phyloP scores from a whole-genome alignment of 305 asterid genomes.

The Fraxinus baroniana region DNA sequence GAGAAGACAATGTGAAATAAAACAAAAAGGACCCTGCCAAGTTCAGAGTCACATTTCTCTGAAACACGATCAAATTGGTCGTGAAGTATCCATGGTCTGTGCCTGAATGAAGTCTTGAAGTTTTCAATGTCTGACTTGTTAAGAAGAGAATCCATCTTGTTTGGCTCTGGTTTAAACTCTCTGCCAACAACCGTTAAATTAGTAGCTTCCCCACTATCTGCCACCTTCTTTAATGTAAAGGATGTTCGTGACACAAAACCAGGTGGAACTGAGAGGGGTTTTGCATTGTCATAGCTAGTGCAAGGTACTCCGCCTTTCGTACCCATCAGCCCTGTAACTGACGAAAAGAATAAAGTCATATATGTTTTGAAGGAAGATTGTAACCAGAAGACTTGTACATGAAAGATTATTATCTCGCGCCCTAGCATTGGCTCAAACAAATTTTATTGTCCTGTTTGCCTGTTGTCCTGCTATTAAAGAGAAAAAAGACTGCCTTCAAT shows the following conservation, averaged over 20 bases:
- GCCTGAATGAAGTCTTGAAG: constrained; percentile 37
- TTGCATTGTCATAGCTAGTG: constrained; percentile 20
- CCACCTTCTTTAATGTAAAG: constrained; percentile 46
- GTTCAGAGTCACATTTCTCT: constrained; percentile 35
- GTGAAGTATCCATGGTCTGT: constrained; percentile 51
- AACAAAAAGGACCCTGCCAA: constrained; percentile 42
- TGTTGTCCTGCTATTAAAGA: background rate
- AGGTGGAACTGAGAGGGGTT: constrained; percentile 53
- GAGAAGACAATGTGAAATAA: constrained; percentile 6
- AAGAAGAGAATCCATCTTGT: constrained; percentile 24
- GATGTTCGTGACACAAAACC: constrained; percentile 68
- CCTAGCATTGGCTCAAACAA: background rate
- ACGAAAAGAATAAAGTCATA: background rate
- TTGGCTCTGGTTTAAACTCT: constrained; percentile 24
- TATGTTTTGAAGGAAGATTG: background rate
- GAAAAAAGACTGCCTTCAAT: background rate
- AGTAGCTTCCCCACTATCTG: constrained; percentile 23
- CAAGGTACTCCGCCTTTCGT: constrained; percentile 22
- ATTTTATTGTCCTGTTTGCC: background rate
- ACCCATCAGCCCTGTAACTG: constrained; percentile 34
- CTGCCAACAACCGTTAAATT: constrained; percentile 23
- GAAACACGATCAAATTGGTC: constrained; percentile 24
- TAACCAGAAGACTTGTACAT: background rate
- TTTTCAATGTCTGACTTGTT: constrained; percentile 32
- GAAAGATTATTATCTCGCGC: background rate